Evolutionary conservation across 73 alveolate species (phyloP), one percentile per base, ranked within the genome.

Genomic region (Uronychia binucleata): DNA sequence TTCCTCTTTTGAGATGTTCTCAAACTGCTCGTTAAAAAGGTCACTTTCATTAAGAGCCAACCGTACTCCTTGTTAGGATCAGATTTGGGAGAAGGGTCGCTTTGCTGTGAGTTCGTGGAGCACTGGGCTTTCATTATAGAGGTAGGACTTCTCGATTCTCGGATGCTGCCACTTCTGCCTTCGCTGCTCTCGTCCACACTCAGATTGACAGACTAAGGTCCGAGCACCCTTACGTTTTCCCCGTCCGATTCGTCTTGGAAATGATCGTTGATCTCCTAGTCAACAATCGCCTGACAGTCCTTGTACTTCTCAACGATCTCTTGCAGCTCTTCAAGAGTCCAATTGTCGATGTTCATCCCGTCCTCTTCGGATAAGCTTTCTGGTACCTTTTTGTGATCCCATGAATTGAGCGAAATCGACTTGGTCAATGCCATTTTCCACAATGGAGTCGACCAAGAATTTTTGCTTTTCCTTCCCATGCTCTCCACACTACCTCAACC

Each of bases 401-500:
- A 46, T 46, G 67, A 11, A 46, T 46, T 46, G 19, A 19, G 67
- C 67, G 19, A 46, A 46, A 11, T 46, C 67, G 19, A 46, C 19
- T 19, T 46, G 19, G 19, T 46, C 67, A 11, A 46, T 46, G n/a
- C 67, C 67, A 11, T 5, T 11, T 46, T 46, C 19, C n/a, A 46
- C 67, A 19, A 46, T 46, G 5, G 67, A 46, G 19, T 46, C 67
- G 19, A 46, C 67, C 5, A 46, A 19, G 19, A 46, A 46, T 19
- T 46, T 46, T 19, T 46, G 67, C 19, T 46, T 46, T 11, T 46
- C 67, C 67, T 46, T 46, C 67, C 67, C 67, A 46, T 5, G n/a
- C 67, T 46, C 67, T 46, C 67, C 67, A 46, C 67, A 46, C 67
- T 46, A 46, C 67, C 67, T 46, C 67, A 46, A 46, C 67, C 67